phyloP scores from a whole-genome alignment of 192 early-diverging fungal species.

The Diversispora epigaea region DNA sequence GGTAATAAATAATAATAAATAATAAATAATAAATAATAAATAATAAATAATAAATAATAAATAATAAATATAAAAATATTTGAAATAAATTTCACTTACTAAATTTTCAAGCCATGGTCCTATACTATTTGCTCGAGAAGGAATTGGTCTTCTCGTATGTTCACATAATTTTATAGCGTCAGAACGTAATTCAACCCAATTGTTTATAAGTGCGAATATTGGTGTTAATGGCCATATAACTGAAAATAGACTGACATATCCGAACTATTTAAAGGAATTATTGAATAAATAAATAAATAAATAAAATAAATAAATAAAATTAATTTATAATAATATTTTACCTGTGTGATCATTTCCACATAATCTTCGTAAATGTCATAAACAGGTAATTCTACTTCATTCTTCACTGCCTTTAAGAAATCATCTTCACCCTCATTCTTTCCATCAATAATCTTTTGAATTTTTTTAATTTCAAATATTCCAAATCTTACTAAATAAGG shows the following conservation, averaged over 20 bases:
- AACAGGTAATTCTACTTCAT: conserved; percentile 63
- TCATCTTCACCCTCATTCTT: conserved; percentile 36
- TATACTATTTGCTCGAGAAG: conserved; percentile 70
- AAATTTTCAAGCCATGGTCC: conserved; percentile 76
- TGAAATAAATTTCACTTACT: neutral
- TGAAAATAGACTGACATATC: conserved; percentile 82
- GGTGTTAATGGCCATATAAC: conserved; percentile 83
- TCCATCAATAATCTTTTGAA: conserved; percentile 10
- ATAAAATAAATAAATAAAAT: neutral
- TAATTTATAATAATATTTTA: conserved; percentile 22
- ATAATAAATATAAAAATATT: neutral
- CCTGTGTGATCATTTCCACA: conserved; percentile 89
- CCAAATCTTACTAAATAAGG: conserved; percentile 62
- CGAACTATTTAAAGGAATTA: conserved; percentile 58
- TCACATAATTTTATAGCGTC: conserved; percentile 91
- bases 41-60: neutral
- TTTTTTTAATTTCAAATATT: conserved; percentile 40
- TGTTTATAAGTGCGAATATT: conserved; percentile 80
- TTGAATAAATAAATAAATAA: neutral
- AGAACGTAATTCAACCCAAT: conserved; percentile 86
- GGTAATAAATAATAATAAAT: conserved; percentile 9
- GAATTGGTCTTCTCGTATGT: conserved; percentile 69
- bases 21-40: neutral
- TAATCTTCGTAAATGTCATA: conserved; percentile 90
- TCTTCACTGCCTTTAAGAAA: conserved; percentile 56